Evolutionary conservation across 768 basidiomycete genomes (phyloP).

Genomic region (Lactarius quietus): DNA sequence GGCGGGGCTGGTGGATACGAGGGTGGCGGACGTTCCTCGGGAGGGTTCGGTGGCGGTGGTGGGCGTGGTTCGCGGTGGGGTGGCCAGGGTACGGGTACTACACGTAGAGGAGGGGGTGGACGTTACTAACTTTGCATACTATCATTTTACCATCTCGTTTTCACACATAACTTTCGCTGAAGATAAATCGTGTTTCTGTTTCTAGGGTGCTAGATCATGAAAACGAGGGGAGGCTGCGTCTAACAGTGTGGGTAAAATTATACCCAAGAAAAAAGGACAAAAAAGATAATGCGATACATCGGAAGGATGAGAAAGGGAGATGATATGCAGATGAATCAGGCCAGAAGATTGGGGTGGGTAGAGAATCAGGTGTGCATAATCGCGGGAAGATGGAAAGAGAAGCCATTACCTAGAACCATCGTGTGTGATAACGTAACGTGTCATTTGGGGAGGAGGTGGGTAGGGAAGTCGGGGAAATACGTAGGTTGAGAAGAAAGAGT

Average conservation of each 20-base stretch:
- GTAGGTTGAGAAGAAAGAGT: neutral
- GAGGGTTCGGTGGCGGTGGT: slow-evolving; percentile 31
- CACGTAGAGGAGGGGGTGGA: slow-evolving; percentile 8
- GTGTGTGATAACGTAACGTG: slow-evolving; percentile 8
- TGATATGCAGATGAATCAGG: slow-evolving; percentile 5
- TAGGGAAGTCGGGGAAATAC: neutral
- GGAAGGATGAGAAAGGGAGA: neutral
- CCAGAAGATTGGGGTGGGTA: neutral
- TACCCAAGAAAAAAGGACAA: neutral
- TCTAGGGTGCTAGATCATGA: slow-evolving; percentile 4
- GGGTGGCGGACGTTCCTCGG: slow-evolving; percentile 31
- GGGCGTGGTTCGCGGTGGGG: slow-evolving; percentile 27
- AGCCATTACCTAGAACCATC: slow-evolving; percentile 4
- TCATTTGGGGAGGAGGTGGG: neutral
- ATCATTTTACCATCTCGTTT: neutral
- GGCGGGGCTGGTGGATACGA: slow-evolving; percentile 36
- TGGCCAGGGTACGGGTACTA: slow-evolving; percentile 13
- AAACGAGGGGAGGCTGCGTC: slow-evolving; percentile 5
- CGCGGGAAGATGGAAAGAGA: neutral
- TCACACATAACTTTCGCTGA: neutral
- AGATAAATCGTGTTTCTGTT: slow-evolving; percentile 9
- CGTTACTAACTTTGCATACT: slow-evolving; percentile 9
- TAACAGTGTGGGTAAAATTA: slow-evolving; percentile 1
- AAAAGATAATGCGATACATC: slow-evolving; percentile 18
- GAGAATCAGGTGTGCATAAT: slow-evolving; percentile 1